Conservation (phyloP, 768 basidiomycete species). For the Lentinula raphanica region DNA sequence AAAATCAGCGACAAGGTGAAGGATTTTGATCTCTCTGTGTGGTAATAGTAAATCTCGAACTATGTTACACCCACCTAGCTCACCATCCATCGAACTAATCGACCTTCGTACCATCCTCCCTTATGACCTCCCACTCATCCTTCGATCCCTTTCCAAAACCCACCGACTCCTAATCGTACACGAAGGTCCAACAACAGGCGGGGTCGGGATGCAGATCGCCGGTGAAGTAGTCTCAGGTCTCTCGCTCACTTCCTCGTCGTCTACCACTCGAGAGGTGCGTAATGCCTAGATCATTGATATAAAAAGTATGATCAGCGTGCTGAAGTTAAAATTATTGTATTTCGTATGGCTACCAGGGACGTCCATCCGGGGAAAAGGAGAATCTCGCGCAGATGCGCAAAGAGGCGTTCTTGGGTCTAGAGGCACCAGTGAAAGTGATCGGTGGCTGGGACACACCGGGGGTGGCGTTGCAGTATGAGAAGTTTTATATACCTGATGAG, state of each 20-base stretch:
- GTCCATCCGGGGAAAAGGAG: no score
- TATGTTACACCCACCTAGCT: conserved; percentile 65
- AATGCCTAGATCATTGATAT: no score
- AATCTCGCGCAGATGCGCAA: conserved; percentile 40
- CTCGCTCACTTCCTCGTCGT: no score
- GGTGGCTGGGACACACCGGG: conserved; percentile 95
- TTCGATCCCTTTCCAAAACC: conserved; percentile 80
- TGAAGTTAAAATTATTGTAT: no score
- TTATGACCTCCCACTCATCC: conserved; percentile 79
- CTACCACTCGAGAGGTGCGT: no score
- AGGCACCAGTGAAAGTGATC: conserved; percentile 83
- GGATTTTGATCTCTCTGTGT: conserved; percentile 12
- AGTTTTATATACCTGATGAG: conserved; percentile 87
- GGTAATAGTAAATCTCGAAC: conserved; percentile 51
- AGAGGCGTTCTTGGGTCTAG: conserved; percentile 80
- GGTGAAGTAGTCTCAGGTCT: conserved; percentile 51
- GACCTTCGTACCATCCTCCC: conserved; percentile 87
- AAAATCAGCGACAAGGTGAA: background rate
- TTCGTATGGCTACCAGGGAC: no score
- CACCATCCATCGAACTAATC: conserved; percentile 79
- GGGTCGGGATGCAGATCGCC: conserved; percentile 89
- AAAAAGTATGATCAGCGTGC: no score
- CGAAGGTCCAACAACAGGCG: conserved; percentile 83
- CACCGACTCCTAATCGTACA: conserved; percentile 86
- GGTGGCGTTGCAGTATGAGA: conserved; percentile 80